Evolutionary conservation across 1,139 yeast species (phyloP), one percentile per base, ranked within the genome.

Genomic region (Wickerhamomyces sp.): DNA sequence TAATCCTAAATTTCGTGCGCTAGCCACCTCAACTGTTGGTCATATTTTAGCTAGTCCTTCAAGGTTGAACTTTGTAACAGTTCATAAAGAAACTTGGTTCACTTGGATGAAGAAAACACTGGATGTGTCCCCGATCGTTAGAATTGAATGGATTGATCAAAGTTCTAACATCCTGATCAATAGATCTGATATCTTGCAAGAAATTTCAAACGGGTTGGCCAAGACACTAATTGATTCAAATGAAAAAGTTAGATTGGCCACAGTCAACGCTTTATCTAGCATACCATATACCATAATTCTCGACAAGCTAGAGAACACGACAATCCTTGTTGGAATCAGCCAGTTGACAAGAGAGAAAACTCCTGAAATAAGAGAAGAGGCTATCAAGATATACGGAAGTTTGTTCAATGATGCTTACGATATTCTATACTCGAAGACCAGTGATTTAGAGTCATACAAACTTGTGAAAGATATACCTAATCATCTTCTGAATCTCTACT

Each of bases 21-120:
- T 84, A 42, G 90, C 96, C 0, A 85, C 95, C 0, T 75, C 74
- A 36, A 76, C 94, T 0, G 72, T 90, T 7, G 94, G 95, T 0
- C 64, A 70, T 33, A 78, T 90, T 61, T 60, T 88, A 2, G 73
- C 80, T 0, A 59, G 69, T 10, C 62, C 63, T 19, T 60, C 79
- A 3, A 70, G 72, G 22, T 62, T 78, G 9, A 80, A 79, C 53
- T 85, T 89, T 56, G 70, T 76, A 14, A 63, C 73, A 1, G 68
- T 72, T 1, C 89, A 83, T 50, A 70, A 69, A 27, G 74, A 75
- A 15, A 75, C 85, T 0, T 89, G 85, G 77, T 60, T 64, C 17
- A 74, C 71, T 18, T 90, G 96, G 96, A 58, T 79, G 41, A 81
- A 81, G 48, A 83, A 90, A 47, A 72, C 84, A 3, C 68, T 84